These are phyloP conservation scores for Platanthera guangdongensis DNA, from an alignment of 106 monocot species.

Conservation along the genomic window DNA sequence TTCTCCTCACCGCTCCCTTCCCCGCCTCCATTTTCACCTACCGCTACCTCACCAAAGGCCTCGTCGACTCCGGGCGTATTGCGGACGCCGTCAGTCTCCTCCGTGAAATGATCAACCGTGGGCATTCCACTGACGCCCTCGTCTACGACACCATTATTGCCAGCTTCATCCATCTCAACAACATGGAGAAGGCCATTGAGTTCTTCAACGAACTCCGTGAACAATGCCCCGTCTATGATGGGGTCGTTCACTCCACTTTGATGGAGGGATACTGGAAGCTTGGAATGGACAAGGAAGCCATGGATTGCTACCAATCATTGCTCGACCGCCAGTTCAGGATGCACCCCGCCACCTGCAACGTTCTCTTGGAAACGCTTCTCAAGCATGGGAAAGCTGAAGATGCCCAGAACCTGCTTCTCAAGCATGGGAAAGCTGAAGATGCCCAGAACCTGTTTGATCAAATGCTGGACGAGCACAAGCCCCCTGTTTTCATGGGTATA, in stretches of 20 bases:
- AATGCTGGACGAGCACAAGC: constrained; percentile 53
- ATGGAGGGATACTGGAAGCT: constrained; percentile 75
- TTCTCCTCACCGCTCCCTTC: constrained; percentile 66
- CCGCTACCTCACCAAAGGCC: constrained; percentile 70
- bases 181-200: constrained; percentile 61
- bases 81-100: constrained; percentile 54
- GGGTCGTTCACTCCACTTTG: constrained; percentile 56
- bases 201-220: constrained; percentile 68
- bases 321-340: constrained; percentile 66
- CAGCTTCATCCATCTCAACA: constrained; percentile 51
- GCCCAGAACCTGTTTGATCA: constrained; percentile 52
- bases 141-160: constrained; percentile 79
- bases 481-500: constrained; percentile 42
- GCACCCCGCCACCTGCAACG: constrained; percentile 61
- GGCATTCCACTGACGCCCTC: constrained; percentile 70
- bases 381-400: constrained; percentile 50
- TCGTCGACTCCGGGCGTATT: constrained; percentile 52
- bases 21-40: constrained; percentile 67
- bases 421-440: too few relatives aligned
- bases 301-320: constrained; percentile 69
- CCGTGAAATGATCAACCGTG: constrained; percentile 69
- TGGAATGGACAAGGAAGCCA: constrained; percentile 75
- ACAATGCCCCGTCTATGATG: constrained; percentile 65
- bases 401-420: too few relatives aligned
- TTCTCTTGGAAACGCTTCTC: constrained; percentile 46